A percentile compares a stretch with the other conserved stretches of the same genome.
Conservation (phyloP, 345 rosid genomes). For the Corymbia maculata region DNA sequence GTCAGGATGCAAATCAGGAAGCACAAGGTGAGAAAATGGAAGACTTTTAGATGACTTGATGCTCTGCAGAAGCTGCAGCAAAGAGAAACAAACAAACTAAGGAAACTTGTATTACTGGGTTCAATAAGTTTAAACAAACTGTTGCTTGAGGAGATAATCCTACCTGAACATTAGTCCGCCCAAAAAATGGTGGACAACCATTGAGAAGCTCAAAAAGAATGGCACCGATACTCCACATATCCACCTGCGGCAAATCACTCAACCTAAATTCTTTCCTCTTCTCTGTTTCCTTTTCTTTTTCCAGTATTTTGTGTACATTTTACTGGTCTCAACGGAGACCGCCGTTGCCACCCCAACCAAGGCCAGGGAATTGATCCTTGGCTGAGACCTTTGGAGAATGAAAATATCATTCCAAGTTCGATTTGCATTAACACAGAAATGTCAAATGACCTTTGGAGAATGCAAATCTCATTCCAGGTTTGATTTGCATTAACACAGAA, state of each 20-base stretch:
- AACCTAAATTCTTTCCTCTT: neutral
- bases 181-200: conserved; percentile 52
- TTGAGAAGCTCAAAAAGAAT: conserved; percentile 71
- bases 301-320: neutral
- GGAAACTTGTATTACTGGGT: neutral
- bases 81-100: neutral
- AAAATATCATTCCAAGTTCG: neutral
- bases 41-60: conserved; percentile 25
- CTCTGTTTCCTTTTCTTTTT: neutral
- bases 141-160: neutral
- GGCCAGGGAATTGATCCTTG: neutral
- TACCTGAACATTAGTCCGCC: conserved; percentile 60
- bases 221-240: conserved; percentile 70
- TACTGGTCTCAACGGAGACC: neutral
- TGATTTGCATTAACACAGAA: neutral
- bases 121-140: neutral
- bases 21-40: conserved; percentile 46
- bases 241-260: conserved; percentile 27
- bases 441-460: neutral
- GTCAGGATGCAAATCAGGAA: conserved; percentile 38
- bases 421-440: neutral
- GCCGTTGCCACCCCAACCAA: neutral
- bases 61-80: conserved; percentile 9
- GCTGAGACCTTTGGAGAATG: neutral
- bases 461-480: neutral